Evolutionary conservation across 148 eudicot species (phyloP).

Genomic region (Beta vulgaris): DNA sequence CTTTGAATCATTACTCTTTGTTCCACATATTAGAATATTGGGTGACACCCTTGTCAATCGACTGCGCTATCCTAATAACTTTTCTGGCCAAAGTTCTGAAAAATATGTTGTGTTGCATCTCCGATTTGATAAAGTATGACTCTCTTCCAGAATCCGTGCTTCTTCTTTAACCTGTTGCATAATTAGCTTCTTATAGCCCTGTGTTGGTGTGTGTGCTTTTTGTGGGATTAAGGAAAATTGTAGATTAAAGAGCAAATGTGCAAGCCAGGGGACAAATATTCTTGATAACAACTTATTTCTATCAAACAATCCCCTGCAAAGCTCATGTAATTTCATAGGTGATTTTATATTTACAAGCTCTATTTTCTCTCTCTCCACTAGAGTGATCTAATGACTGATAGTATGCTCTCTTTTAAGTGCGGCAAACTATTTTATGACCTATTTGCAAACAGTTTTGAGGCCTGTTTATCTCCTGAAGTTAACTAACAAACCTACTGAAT

Average conservation of each 20-base stretch:
- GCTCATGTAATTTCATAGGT: neutral
- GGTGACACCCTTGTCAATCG: constrained; percentile 74
- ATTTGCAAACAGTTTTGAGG: neutral
- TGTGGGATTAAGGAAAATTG: neutral
- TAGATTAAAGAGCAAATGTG: neutral
- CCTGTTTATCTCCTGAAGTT: neutral
- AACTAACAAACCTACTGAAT: neutral
- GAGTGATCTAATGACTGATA: neutral
- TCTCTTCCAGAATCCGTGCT: constrained; percentile 11
- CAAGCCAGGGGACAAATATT: neutral
- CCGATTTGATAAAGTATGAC: constrained; percentile 88
- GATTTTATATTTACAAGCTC: neutral
- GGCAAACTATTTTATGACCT: neutral
- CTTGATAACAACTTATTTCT: neutral
- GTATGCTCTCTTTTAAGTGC: neutral
- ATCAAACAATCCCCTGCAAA: neutral
- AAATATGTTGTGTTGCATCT: constrained; percentile 90
- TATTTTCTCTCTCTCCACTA: neutral
- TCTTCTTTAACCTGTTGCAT: neutral
- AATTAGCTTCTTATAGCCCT: neutral
- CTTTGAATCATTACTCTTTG: constrained; percentile 79
- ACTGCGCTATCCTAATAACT: constrained; percentile 45
- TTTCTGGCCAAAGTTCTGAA: constrained; percentile 45
- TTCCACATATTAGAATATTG: constrained; percentile 68
- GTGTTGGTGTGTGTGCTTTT: neutral